phyloP scores from a whole-genome alignment of 2,329 filamentous ascomycete genomes.

The Aphanocladium album region DNA sequence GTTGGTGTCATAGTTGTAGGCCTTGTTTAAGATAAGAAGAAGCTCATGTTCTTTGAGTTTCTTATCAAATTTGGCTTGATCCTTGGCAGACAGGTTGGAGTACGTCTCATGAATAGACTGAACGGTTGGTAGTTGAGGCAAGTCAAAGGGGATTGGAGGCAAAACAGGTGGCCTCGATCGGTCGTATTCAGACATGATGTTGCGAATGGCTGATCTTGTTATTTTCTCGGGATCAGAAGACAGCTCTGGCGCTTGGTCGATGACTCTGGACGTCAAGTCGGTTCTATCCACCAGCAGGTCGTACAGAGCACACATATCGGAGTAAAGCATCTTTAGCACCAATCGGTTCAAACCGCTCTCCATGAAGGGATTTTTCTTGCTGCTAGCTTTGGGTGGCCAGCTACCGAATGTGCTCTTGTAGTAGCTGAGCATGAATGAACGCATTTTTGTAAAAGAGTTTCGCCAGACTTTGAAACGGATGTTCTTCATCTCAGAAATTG shows the following conservation, averaged over 20 bases:
- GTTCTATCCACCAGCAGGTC: constrained; percentile 81
- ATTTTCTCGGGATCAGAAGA: constrained; percentile 55
- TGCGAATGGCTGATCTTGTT: constrained; percentile 65
- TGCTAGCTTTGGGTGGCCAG: constrained; percentile 89
- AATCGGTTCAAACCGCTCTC: constrained; percentile 82
- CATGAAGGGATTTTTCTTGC: constrained; percentile 85
- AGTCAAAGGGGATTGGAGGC: constrained; percentile 85
- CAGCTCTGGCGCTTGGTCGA: constrained; percentile 58
- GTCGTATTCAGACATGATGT: constrained; percentile 82
- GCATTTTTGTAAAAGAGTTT: constrained; percentile 66
- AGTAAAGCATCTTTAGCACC: constrained; percentile 76
- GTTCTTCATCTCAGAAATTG: constrained; percentile 66
- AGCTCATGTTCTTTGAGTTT: constrained; percentile 76
- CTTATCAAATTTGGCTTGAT: constrained; percentile 66
- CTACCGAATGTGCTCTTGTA: constrained; percentile 56
- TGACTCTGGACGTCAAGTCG: constrained; percentile 70
- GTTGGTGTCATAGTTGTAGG: constrained; percentile 73
- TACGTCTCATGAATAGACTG: constrained; percentile 60
- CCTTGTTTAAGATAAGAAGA: constrained; percentile 68
- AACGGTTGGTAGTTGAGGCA: constrained; percentile 71
- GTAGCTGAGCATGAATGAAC: constrained; percentile 66
- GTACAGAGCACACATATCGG: constrained; percentile 81
- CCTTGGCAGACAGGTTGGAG: constrained; percentile 61
- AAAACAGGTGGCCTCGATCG: constrained; percentile 82
- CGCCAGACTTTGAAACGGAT: constrained; percentile 85